Evolutionary conservation across 1,139 yeast genomes (phyloP).

Genomic region (Groenewaldozyma auringiensis): DNA sequence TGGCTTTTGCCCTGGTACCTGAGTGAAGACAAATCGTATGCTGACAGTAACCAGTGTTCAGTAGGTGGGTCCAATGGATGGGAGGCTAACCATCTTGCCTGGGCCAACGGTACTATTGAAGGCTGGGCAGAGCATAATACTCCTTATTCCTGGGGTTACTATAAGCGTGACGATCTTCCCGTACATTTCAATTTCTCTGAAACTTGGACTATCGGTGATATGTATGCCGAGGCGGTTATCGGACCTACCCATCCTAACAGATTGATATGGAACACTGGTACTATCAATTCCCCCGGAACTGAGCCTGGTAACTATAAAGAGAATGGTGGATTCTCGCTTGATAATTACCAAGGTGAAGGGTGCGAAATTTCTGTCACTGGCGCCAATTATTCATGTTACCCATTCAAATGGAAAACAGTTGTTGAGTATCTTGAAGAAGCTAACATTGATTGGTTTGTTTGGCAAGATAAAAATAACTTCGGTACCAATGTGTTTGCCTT

Average conservation of each 20-base stretch:
- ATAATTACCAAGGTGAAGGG: slow-evolving; percentile 19
- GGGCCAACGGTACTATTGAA: slow-evolving; percentile 21
- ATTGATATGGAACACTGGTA: slow-evolving; percentile 23
- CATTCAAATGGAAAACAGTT: slow-evolving; percentile 21
- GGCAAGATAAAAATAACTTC: slow-evolving; percentile 19
- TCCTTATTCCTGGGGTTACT: slow-evolving; percentile 22
- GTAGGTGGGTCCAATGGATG: slow-evolving; percentile 22
- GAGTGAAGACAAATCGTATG: slow-evolving; percentile 14
- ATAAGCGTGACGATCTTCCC: slow-evolving; percentile 19
- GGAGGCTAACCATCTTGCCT: slow-evolving; percentile 21
- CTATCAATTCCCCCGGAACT: slow-evolving; percentile 17
- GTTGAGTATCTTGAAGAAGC: slow-evolving; percentile 18
- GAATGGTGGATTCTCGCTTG: slow-evolving; percentile 22
- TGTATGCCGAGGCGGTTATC: slow-evolving; percentile 24
- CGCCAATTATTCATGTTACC: slow-evolving; percentile 15
- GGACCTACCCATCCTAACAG: slow-evolving; percentile 25
- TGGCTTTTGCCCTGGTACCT: slow-evolving; percentile 17
- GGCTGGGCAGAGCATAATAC: slow-evolving; percentile 22
- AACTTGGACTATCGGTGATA: slow-evolving; percentile 23
- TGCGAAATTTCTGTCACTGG: slow-evolving; percentile 11
- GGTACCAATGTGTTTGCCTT: slow-evolving; percentile 21
- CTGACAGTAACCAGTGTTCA: slow-evolving; percentile 20
- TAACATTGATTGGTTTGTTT: slow-evolving; percentile 21
- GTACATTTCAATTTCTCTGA: slow-evolving; percentile 22
- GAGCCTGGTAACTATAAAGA: slow-evolving; percentile 7